phyloP scores from a whole-genome alignment of 176 grass and related monocot genomes.

The Zoysia pacifica region DNA sequence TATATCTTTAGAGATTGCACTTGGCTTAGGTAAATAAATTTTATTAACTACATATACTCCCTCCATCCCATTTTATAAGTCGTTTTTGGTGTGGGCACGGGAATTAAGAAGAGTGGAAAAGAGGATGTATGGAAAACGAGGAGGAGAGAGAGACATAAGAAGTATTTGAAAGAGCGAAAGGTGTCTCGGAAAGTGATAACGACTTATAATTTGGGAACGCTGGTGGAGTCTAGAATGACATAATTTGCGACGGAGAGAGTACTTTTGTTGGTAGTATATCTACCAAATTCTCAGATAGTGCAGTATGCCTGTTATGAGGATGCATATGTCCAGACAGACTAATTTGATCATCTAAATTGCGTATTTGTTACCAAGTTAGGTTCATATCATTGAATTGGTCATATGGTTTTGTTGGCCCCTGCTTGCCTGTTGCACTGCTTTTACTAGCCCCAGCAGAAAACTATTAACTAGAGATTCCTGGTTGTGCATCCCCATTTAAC shows the following conservation, averaged over 20 bases:
- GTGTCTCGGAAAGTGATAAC: too few species aligned
- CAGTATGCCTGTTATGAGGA: neutral
- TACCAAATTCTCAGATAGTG: neutral
- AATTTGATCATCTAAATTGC: neutral
- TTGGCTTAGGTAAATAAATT: slow-evolving; percentile 5
- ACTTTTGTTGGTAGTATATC: neutral
- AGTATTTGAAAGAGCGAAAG: too few species aligned
- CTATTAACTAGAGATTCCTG: neutral
- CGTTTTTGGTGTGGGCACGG: too few species aligned
- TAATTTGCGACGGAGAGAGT: too few species aligned
- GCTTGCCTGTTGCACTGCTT: neutral
- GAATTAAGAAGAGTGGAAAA: too few species aligned
- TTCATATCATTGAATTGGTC: slow-evolving; percentile 16
- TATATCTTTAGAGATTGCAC: neutral
- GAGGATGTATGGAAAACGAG: too few species aligned
- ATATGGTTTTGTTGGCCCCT: neutral
- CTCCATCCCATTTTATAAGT: too few species aligned
- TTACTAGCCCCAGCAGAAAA: neutral
- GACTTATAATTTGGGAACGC: too few species aligned
- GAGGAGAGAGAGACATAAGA: too few species aligned
- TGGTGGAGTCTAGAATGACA: too few species aligned
- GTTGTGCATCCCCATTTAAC: neutral
- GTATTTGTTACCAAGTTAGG: slow-evolving; percentile 1
- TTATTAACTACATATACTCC: neutral
- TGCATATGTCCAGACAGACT: neutral